phyloP scores from a whole-genome alignment of 2,329 filamentous ascomycete genomes.

The Aspergillus awamori region DNA sequence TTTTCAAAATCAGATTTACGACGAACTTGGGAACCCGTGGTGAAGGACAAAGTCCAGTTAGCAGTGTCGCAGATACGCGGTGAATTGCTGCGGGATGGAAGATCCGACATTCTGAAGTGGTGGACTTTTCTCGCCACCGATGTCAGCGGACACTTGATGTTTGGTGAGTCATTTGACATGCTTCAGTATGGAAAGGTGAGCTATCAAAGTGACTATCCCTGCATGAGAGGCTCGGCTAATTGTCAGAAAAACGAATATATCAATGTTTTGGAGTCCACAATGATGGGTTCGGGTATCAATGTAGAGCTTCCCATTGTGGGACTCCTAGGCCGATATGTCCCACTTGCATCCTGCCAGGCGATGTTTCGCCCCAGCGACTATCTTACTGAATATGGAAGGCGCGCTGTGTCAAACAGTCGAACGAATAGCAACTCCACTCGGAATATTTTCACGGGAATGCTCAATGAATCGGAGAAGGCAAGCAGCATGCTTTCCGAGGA shows the following conservation, averaged over 20 bases:
- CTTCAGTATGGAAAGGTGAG: conserved; percentile 52
- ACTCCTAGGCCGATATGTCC: conserved; percentile 12
- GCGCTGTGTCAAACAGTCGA: conserved; percentile 23
- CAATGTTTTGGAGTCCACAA: conserved; percentile 34
- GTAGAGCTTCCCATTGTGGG: conserved; percentile 15
- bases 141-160: conserved; percentile 53
- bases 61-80: conserved; percentile 47
- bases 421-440: conserved; percentile 23
- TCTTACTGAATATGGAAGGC: conserved; percentile 14
- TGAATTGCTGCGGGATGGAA: neutral
- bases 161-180: conserved; percentile 55
- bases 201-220: neutral
- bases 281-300: conserved; percentile 15
- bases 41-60: conserved; percentile 42
- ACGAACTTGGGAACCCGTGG: conserved; percentile 34
- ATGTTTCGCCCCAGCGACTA: conserved; percentile 17
- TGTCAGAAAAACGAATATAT: conserved; percentile 42
- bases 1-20: conserved; percentile 20
- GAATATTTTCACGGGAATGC: conserved; percentile 43
- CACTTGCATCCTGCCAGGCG: conserved; percentile 1
- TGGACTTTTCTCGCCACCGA: conserved; percentile 56
- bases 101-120: conserved; percentile 52
- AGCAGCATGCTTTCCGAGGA: conserved; percentile 22
- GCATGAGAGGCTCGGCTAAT: neutral
- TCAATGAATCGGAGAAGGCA: conserved; percentile 40